phyloP scores from a whole-genome alignment of 2,329 filamentous ascomycete species.

The Bisporella sp. region DNA sequence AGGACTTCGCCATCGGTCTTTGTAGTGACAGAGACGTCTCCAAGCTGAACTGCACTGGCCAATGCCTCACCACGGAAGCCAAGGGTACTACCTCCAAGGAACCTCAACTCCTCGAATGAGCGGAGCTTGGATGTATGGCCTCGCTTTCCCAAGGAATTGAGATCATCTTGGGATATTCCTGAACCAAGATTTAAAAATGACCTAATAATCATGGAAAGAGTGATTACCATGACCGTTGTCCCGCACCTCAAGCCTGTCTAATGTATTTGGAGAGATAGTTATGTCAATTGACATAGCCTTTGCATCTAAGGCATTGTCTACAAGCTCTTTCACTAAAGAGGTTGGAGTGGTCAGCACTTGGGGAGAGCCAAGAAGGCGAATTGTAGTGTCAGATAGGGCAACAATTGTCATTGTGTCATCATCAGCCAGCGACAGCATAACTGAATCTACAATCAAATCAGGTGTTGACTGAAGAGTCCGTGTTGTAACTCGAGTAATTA shows the following conservation, averaged over 20 bases:
- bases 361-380: slow-evolving; percentile 52
- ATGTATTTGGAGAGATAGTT: slow-evolving; percentile 54
- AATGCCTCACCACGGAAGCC: slow-evolving; percentile 73
- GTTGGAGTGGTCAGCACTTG: slow-evolving; percentile 52
- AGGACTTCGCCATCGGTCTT: slow-evolving; percentile 53
- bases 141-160: slow-evolving; percentile 52
- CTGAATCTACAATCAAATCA: too few species aligned
- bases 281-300: slow-evolving; percentile 60
- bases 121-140: slow-evolving; percentile 69
- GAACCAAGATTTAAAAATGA: not conserved
- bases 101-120: slow-evolving; percentile 53
- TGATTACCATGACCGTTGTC: slow-evolving; percentile 61
- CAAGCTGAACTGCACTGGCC: slow-evolving; percentile 56
- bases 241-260: slow-evolving; percentile 62
- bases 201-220: not conserved
- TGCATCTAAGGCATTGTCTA: slow-evolving; percentile 73
- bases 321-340: slow-evolving; percentile 65
- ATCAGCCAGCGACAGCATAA: not conserved
- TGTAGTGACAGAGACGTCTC: slow-evolving; percentile 55
- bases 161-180: slow-evolving; percentile 52
- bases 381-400: slow-evolving; percentile 40
- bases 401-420: slow-evolving; percentile 32
- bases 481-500: too few species aligned
- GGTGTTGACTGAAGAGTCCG: too few species aligned
- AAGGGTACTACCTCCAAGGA: slow-evolving; percentile 51